A percentile compares a stretch with the other conserved stretches of the same genome.
phyloP scores from a whole-genome alignment of 352 stramenopile genomes.

The Globisporangium cederbergense region DNA sequence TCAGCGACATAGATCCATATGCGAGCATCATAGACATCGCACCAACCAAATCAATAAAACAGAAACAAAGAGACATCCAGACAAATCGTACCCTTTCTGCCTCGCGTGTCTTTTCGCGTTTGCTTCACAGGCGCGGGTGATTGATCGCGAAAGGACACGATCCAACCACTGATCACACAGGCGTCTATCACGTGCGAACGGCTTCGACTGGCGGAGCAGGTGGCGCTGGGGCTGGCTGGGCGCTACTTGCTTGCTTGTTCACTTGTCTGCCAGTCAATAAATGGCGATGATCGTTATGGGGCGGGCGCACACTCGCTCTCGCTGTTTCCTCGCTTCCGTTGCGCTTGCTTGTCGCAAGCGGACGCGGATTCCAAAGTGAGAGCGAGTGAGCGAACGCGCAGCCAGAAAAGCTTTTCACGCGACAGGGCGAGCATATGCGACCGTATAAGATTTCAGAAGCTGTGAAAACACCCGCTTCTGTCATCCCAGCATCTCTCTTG shows the following conservation, averaged over 20 bases:
- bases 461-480: too few relatives aligned
- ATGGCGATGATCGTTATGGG: neutral
- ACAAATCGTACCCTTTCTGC: neutral
- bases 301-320: neutral
- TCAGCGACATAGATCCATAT: neutral
- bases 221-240: too few relatives aligned
- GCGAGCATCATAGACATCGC: neutral
- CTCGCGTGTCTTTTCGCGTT: slow-evolving; percentile 9
- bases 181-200: neutral
- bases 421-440: neutral
- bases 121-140: neutral
- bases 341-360: slow-evolving; percentile 10
- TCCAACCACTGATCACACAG: neutral
- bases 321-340: neutral
- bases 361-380: slow-evolving; percentile 10
- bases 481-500: neutral
- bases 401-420: neutral
- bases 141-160: slow-evolving; percentile 2
- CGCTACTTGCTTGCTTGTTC: neutral
- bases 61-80: neutral
- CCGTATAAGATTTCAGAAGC: neutral
- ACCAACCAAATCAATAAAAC: neutral
- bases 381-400: too few relatives aligned
- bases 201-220: neutral
- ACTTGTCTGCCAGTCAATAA: neutral